Evolutionary conservation across 2,329 filamentous ascomycete species (phyloP), one percentile per base, ranked within the genome.

Genomic region (Hypoxylon sp.): DNA sequence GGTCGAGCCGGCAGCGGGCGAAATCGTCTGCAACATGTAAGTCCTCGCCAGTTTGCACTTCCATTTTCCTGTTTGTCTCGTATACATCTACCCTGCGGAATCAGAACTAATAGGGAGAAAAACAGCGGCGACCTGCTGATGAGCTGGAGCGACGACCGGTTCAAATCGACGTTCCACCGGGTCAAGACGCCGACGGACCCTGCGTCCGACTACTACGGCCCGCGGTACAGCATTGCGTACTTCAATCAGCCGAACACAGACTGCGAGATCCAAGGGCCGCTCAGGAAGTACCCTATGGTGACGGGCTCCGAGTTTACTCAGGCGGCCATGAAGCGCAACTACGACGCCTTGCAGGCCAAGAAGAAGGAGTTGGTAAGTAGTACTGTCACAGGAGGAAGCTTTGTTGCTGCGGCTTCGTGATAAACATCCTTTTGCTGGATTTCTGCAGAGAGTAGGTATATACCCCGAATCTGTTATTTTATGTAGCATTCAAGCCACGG

Each of bases 101-200:
- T 22, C 13, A 19, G 28, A 46, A 56, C 56, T 62, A 26, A 53
- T 22, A n/a, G 30, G 19, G 20, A 48, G n/a, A 24, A 50, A 49
- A 47, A 34, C 49, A 79, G 76, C 63, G 88, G 88, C 3, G 87
- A 90, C 71, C 77, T 90, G 56, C 78, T 90, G 15, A 89, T 90
- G 88, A 84, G 80, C 43, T 89, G 87, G 87, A 86, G 82, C 26
- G 87, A 90, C 71, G 88, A 90, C 73, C 82, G 87, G 19, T 89
- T 90, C 79, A 90, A 89, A 76, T 87, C 83, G 41, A 89, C 87
- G 0, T 86, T 88, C 55, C 88, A 90, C 74, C 82, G 87, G 3
- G 87, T 90, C 60, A 87, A 87, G 75, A 85, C 86, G 1, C 87
- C 87, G 0, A 80, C 76, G 26, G 84, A 88, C 67, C 78, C 79